These are phyloP conservation scores for Fraxinus quadrangulata DNA, from an alignment of 257 asterid species.

Conservation along the genomic window DNA sequence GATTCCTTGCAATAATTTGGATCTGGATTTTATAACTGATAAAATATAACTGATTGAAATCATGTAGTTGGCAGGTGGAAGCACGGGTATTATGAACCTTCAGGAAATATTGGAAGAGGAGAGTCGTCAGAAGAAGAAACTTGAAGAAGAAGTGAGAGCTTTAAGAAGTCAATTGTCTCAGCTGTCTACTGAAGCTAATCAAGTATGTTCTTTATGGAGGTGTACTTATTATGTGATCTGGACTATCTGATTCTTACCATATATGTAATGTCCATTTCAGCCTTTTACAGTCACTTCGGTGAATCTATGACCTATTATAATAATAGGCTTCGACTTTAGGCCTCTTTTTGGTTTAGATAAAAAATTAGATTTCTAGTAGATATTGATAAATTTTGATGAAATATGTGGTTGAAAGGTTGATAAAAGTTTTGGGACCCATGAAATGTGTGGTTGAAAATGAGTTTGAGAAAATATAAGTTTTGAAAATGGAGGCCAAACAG, in stretches of 20 bases:
- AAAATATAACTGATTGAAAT: slow-evolving; percentile 38
- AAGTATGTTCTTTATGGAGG: slow-evolving; percentile 43
- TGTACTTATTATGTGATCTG: slow-evolving; percentile 13
- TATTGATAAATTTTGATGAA: too few relatives aligned
- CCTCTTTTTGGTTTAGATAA: too few relatives aligned
- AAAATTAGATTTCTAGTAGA: too few relatives aligned
- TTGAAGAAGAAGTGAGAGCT: slow-evolving; percentile 88
- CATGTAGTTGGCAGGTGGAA: slow-evolving; percentile 71
- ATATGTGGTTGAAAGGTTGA: too few relatives aligned
- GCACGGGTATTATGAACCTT: slow-evolving; percentile 52
- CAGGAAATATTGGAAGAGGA: slow-evolving; percentile 82
- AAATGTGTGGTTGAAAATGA: too few relatives aligned
- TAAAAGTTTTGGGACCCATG: too few relatives aligned
- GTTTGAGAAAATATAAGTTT: too few relatives aligned
- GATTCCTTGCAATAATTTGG: slow-evolving; percentile 24
- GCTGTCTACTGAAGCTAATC: slow-evolving; percentile 69
- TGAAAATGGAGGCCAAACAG: too few relatives aligned
- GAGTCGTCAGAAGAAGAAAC: slow-evolving; percentile 70
- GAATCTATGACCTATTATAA: slow-evolving; percentile 6
- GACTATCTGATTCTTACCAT: slow-evolving; percentile 21
- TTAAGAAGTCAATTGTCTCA: slow-evolving; percentile 74
- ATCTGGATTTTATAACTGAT: slow-evolving; percentile 26
- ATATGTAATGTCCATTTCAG: background rate
- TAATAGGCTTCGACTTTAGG: background rate
- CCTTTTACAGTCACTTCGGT: background rate